Conservation (phyloP, 371 early-diverging fungal species). For the Mortierella sp. region DNA sequence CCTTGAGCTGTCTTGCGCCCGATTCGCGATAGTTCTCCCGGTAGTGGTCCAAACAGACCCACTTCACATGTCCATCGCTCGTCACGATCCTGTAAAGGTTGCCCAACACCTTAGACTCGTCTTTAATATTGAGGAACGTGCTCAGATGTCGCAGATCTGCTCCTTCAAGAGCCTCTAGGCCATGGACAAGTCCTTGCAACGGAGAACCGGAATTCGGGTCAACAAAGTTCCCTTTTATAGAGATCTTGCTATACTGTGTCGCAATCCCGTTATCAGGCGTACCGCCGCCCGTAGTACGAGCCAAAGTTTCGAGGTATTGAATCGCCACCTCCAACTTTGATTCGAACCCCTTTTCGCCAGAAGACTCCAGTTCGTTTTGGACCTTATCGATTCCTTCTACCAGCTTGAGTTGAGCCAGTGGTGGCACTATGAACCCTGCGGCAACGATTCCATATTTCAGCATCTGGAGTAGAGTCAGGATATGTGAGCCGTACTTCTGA, state of each 20-base stretch:
- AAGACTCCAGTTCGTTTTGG: not conserved
- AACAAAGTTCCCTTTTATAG: no score
- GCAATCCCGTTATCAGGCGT: not conserved
- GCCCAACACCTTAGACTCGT: constrained; percentile 31
- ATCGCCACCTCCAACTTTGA: constrained; percentile 31
- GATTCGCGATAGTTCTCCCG: constrained; percentile 31
- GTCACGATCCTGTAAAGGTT: constrained; percentile 45
- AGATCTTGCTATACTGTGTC: no score
- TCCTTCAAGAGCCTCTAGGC: constrained; percentile 33
- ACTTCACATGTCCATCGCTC: constrained; percentile 41
- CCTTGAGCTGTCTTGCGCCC: constrained; percentile 13
- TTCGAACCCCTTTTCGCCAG: constrained; percentile 7
- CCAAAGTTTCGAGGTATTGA: constrained; percentile 14
- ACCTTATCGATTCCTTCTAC: constrained; percentile 13
- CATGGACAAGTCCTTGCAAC: not conserved
- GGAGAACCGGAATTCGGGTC: no score
- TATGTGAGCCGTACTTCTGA: constrained; percentile 25
- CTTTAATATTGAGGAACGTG: constrained; percentile 31
- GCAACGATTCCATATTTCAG: constrained; percentile 25
- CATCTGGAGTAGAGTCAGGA: constrained; percentile 26
- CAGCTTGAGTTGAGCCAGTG: constrained; percentile 11
- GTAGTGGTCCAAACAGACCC: constrained; percentile 49
- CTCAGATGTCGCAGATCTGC: constrained; percentile 34
- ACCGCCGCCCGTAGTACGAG: not conserved
- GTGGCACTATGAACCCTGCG: constrained; percentile 35